Conservation (phyloP, 768 basidiomycete genomes). For the Amanita thiersii region DNA sequence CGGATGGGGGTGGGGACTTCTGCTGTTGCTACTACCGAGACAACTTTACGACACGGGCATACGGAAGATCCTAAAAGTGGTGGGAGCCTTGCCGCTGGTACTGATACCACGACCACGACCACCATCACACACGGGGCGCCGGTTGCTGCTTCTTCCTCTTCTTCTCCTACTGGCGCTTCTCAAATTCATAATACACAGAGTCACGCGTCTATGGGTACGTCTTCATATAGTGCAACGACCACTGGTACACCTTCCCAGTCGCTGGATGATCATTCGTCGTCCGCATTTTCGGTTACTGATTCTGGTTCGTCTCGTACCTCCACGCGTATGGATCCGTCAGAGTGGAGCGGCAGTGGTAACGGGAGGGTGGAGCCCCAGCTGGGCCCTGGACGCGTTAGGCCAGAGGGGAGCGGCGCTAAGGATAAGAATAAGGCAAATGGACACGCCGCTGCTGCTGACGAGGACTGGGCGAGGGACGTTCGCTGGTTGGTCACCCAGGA, state of each 20-base stretch:
- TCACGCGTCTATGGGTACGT: constrained; percentile 25
- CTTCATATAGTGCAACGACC: too few species aligned
- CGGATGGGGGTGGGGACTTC: too few species aligned
- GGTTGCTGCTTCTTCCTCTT: not conserved
- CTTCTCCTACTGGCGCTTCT: too few species aligned
- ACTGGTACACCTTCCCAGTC: too few species aligned
- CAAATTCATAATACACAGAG: constrained; percentile 12
- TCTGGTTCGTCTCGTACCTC: constrained; percentile 31
- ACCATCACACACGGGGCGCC: too few species aligned
- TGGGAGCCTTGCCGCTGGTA: too few species aligned
- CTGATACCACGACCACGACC: too few species aligned
- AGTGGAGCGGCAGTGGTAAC: not conserved
- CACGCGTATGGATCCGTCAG: constrained; percentile 18
- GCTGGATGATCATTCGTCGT: constrained; percentile 31
- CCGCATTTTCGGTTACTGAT: constrained; percentile 26
- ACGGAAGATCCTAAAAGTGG: not conserved
- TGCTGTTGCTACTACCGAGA: too few species aligned
- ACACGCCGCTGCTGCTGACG: constrained; percentile 35
- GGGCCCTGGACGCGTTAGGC: not conserved
- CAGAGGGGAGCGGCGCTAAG: constrained; percentile 3
- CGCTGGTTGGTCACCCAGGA: constrained; percentile 45
- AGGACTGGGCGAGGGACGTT: constrained; percentile 64
- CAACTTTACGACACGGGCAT: too few species aligned
- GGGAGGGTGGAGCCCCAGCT: not conserved
- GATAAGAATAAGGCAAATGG: constrained; percentile 12